These are phyloP conservation scores for Phyllosticta citrichinensis DNA, from an alignment of 2,329 filamentous ascomycete genomes.

Conservation along the genomic window DNA sequence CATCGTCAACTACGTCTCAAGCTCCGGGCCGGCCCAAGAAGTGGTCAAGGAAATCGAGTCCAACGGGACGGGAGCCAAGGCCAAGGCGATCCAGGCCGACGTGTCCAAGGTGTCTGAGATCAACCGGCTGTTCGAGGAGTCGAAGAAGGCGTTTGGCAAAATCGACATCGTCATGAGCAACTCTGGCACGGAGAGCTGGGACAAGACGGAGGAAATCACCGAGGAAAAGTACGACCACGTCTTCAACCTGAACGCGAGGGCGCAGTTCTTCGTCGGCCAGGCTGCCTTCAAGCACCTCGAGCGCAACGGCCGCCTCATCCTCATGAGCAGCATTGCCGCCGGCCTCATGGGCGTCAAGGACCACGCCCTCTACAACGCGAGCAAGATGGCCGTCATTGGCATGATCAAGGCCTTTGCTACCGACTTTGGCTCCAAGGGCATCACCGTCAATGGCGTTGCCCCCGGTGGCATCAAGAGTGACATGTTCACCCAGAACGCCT, in stretches of 20 bases:
- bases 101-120: slow-evolving; percentile 47
- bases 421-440: slow-evolving; percentile 57
- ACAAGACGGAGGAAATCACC: slow-evolving; percentile 56
- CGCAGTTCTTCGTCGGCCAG: slow-evolving; percentile 70
- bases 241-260: slow-evolving; percentile 57
- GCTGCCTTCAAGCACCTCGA: slow-evolving; percentile 62
- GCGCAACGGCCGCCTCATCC: slow-evolving; percentile 60
- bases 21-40: slow-evolving; percentile 39
- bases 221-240: slow-evolving; percentile 64
- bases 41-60: slow-evolving; percentile 37
- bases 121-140: slow-evolving; percentile 43
- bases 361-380: slow-evolving; percentile 62
- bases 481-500: slow-evolving; percentile 62
- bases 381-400: slow-evolving; percentile 63
- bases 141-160: slow-evolving; percentile 32
- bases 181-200: slow-evolving; percentile 54
- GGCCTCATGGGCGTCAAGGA: slow-evolving; percentile 58
- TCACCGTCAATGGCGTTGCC: slow-evolving; percentile 64
- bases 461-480: slow-evolving; percentile 66
- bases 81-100: slow-evolving; percentile 50
- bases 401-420: slow-evolving; percentile 63
- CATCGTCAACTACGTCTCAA: slow-evolving; percentile 55
- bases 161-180: slow-evolving; percentile 44
- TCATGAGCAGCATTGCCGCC: slow-evolving; percentile 63
- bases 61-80: slow-evolving; percentile 39